Evolutionary conservation across 2,329 filamentous ascomycete genomes (phyloP).

Genomic region (Scedosporium aurantiacum): DNA sequence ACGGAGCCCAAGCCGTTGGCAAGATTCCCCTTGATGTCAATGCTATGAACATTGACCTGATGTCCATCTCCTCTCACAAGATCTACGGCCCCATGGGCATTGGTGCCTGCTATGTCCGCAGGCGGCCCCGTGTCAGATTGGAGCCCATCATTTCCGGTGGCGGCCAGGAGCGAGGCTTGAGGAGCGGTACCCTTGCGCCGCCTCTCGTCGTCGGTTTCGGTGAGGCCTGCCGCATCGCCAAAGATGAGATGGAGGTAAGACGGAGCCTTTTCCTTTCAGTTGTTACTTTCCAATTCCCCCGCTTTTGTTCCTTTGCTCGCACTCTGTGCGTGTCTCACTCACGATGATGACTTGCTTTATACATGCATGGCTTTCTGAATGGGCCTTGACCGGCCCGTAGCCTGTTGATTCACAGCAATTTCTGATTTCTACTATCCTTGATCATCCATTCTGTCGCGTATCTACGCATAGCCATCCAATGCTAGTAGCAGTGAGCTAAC

Average conservation of each 20-base stretch:
- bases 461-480: neutral
- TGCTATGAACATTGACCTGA: conserved; percentile 93
- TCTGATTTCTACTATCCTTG: conserved; percentile 34
- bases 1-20: conserved; percentile 93
- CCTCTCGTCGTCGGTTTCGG: conserved; percentile 86
- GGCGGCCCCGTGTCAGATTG: conserved; percentile 82
- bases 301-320: conserved; percentile 5
- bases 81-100: conserved; percentile 98
- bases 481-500: conserved; percentile 7
- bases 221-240: conserved; percentile 85
- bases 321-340: conserved; percentile 12
- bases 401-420: conserved; percentile 56
- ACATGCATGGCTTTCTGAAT: conserved; percentile 91
- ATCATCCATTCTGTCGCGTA: neutral
- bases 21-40: conserved; percentile 97
- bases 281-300: conserved; percentile 10
- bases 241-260: conserved; percentile 80
- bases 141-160: conserved; percentile 95
- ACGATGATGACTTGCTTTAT: conserved; percentile 67
- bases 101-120: conserved; percentile 88
- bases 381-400: conserved; percentile 46
- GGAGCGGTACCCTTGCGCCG: conserved; percentile 88
- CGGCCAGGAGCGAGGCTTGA: conserved; percentile 87
- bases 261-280: conserved; percentile 15
- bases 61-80: conserved; percentile 98